Base-by-base conservation (phyloP, 2,329 filamentous ascomycete genomes). In the Geosmithia flava region DNA sequence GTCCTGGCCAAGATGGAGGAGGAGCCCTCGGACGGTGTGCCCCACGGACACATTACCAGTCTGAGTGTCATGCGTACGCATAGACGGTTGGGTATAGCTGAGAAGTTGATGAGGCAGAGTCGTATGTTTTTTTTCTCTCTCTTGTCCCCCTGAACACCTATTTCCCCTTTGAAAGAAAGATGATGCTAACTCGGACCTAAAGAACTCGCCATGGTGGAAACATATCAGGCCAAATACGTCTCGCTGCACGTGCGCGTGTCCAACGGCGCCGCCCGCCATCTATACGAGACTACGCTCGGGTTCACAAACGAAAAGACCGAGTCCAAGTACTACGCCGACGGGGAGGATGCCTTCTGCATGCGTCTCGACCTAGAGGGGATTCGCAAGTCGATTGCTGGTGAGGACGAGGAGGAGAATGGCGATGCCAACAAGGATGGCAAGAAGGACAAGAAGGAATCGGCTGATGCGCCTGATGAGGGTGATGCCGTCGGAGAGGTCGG, bases 1-100 rank as follows among this genome's bases (percentile, higher is more conserved):
- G 93, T 98, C n/a, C 81, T 98, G 23, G 93, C 93, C 47, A 98
- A 98, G 76, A 98, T 98, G 90, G 93, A 98, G 68, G 93, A 98
- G 72, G 93, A 97, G 66, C 91, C 93, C 7, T 63, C 83, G 51
- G 91, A 97, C 65, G 90, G 90, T 50, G 72, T 96, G 41, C 86
- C 84, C 57, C 93, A 97, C 68, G 93, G 93, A 16, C 93, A 98
- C 70, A 97, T 98, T 61, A 98, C 93, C 44, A 90, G 84, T 56
- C 68, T 98, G 60, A 90, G 83, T 60, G 93, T 98, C 42, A 98
- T 97, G 93, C 76, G 93, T 55, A 98, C 93, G 55, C 93, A 98
- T 68, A 74, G 93, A 50, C 71, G 91, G 48, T 67, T 98, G 51
- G 93, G 93, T 0, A 86, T 98, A 55, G 93, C 93, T 7, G 93